Evolutionary conservation across 495 filamentous ascomycete species (phyloP).

Genomic region (Penicillium tannophilum): DNA sequence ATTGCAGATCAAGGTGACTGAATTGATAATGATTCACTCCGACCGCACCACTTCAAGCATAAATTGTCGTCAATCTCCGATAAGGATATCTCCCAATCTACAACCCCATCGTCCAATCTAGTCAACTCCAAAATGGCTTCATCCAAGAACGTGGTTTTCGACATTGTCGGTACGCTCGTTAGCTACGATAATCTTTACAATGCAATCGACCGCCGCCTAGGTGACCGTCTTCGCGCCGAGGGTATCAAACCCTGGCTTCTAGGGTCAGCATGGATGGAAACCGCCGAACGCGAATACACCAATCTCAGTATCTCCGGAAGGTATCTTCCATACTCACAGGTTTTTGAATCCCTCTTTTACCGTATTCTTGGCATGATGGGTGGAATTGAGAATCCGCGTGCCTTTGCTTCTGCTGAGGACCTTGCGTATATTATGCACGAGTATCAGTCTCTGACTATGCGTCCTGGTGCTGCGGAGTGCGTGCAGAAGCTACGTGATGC

Average conservation of each 20-base stretch:
- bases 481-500: constrained; percentile 38
- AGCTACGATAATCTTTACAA: constrained; percentile 34
- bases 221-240: constrained; percentile 35
- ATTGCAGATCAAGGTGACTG: neutral
- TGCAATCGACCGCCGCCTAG: constrained; percentile 34
- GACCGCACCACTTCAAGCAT: neutral
- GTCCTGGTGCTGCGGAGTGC: constrained; percentile 35
- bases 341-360: constrained; percentile 41
- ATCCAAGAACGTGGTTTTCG: constrained; percentile 43
- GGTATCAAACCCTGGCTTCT: constrained; percentile 37
- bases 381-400: constrained; percentile 27
- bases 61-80: constrained; percentile 2
- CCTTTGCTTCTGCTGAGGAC: constrained; percentile 36
- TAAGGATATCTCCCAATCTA: constrained; percentile 1
- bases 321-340: constrained; percentile 32
- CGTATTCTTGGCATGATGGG: constrained; percentile 36
- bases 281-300: constrained; percentile 46
- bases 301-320: constrained; percentile 38
- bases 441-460: constrained; percentile 30
- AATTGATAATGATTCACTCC: neutral
- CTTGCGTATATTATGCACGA: constrained; percentile 27
- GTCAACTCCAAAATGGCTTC: constrained; percentile 17
- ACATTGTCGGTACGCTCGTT: constrained; percentile 44
- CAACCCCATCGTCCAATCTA: neutral
- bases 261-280: constrained; percentile 42